A percentile compares a stretch with the other conserved stretches of the same genome.
phyloP scores from a whole-genome alignment of 805 yeast species.

The Metschnikowia aberdeeniae region DNA sequence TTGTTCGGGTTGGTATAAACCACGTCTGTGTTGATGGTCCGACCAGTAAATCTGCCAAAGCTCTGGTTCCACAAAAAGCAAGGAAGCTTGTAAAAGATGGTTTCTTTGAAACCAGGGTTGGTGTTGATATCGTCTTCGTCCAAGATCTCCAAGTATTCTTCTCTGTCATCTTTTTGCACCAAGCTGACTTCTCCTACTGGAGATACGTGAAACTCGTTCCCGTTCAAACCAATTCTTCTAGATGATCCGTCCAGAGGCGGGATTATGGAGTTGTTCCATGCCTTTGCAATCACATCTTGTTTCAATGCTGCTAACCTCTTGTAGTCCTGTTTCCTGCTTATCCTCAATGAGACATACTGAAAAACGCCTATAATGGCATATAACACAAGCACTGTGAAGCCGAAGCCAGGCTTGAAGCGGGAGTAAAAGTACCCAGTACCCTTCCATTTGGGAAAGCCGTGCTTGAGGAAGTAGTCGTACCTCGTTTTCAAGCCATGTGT shows the following conservation, averaged over 20 bases:
- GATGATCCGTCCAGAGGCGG: conserved; percentile 50
- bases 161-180: conserved; percentile 40
- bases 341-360: conserved; percentile 54
- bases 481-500: conserved; percentile 51
- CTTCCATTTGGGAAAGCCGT: conserved; percentile 84
- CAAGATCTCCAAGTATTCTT: conserved; percentile 31
- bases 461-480: conserved; percentile 77
- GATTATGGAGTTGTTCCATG: conserved; percentile 51
- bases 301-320: conserved; percentile 52
- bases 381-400: conserved; percentile 48
- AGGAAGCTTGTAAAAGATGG: conserved; percentile 42
- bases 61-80: conserved; percentile 41
- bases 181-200: conserved; percentile 52
- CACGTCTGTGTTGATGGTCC: conserved; percentile 17
- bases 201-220: conserved; percentile 52
- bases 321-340: conserved; percentile 54
- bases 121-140: conserved; percentile 45
- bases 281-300: conserved; percentile 47
- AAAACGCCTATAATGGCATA: conserved; percentile 48
- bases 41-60: conserved; percentile 33
- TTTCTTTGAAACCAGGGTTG: conserved; percentile 48
- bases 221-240: conserved; percentile 42
- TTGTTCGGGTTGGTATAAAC: conserved; percentile 13
- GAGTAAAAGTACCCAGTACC: conserved; percentile 62
- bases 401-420: conserved; percentile 64